Base-by-base conservation (phyloP, 495 filamentous ascomycete species). In the Cercophora sp. region DNA sequence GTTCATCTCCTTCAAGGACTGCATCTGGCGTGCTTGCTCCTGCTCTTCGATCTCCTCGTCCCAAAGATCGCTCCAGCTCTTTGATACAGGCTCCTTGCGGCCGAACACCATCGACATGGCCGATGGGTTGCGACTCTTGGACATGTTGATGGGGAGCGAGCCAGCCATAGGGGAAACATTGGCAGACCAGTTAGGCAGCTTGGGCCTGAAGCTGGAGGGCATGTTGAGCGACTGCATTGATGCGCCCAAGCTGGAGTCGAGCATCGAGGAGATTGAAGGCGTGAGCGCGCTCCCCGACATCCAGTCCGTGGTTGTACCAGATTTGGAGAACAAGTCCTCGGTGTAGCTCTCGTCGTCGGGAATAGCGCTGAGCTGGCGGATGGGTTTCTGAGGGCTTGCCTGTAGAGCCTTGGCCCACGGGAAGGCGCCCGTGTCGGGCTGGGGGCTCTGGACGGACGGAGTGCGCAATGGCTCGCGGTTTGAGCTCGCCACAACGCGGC, bases 41-140 rank as follows among this genome's bases (percentile, higher is more conserved):
- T 79, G 78, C 57, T 93, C 85, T 57, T 87, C 84, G 23, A 77
- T 79, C 47, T 96, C 91, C 67, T 96, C 91, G 50, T 96, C 91
- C 85, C 88, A 96, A 57, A 96, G 77, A 70, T 96, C 91, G 59
- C 89, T 93, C 91, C 91, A 96, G 77, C 91, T 96, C 82, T 96
- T 96, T 23, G 91, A 93, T 9, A 91, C 86, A 16, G 80, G 71
- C 3, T 86, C 80, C 56, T 79, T 79, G 64, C 86, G 85, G 22
- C 87, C 87, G 63, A 93, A 92, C 18, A 92, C 80, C 56, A 85
- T 78, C 3, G 88, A 83, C 73, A 94, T 80, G 23, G 82, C 81
- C 3, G 84, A 80, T 42, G 83, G 70, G 29, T 76, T 78, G 51
- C 81, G 83, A 4, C 69, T 68, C 58, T 80, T 79, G 35, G 83